phyloP scores from a whole-genome alignment of 2,329 filamentous ascomycete genomes.

The Magnaporthiopsis rhizophila region DNA sequence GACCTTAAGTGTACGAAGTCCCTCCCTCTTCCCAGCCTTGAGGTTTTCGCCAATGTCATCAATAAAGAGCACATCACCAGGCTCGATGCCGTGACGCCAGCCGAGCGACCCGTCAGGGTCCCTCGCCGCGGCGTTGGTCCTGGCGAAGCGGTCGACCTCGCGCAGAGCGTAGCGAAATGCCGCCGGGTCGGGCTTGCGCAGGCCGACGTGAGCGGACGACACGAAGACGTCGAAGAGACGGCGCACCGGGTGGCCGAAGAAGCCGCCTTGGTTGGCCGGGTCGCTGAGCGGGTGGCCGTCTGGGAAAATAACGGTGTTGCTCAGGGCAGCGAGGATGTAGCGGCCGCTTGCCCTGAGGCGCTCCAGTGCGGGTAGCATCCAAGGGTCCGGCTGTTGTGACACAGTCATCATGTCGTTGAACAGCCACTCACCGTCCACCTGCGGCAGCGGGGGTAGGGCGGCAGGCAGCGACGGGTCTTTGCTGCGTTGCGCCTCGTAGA shows the following conservation, averaged over 20 bases:
- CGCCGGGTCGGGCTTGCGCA: slow-evolving; percentile 76
- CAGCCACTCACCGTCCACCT: slow-evolving; percentile 67
- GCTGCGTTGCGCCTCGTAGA: slow-evolving; percentile 37
- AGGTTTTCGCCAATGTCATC: slow-evolving; percentile 95
- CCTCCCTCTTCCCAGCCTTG: slow-evolving; percentile 65
- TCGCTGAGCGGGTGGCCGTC: slow-evolving; percentile 58
- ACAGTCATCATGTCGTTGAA: slow-evolving; percentile 88
- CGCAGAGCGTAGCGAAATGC: slow-evolving; percentile 72
- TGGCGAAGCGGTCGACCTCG: slow-evolving; percentile 56
- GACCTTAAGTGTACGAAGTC: slow-evolving; percentile 81
- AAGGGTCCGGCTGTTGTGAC: slow-evolving; percentile 65
- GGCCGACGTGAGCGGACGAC: slow-evolving; percentile 74
- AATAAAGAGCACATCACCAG: slow-evolving; percentile 72
- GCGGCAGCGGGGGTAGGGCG: slow-evolving; percentile 54
- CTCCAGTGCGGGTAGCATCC: slow-evolving; percentile 77
- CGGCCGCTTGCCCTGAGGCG: slow-evolving; percentile 54
- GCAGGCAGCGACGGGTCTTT: slow-evolving; percentile 31
- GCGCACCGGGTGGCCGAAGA: slow-evolving; percentile 48
- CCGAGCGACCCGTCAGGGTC: slow-evolving; percentile 28
- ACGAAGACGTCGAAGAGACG: slow-evolving; percentile 79
- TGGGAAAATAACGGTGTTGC: slow-evolving; percentile 86
- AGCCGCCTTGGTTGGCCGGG: slow-evolving; percentile 13
- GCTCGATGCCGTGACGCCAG: slow-evolving; percentile 43
- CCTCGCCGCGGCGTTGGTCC: slow-evolving; percentile 34
- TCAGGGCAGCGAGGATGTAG: slow-evolving; percentile 73